Percentiles rank a stretch among this genome's conserved stretches.
Evolutionary conservation across 202 grass and related monocot species (phyloP).

Genomic region (Musa balbisiana): DNA sequence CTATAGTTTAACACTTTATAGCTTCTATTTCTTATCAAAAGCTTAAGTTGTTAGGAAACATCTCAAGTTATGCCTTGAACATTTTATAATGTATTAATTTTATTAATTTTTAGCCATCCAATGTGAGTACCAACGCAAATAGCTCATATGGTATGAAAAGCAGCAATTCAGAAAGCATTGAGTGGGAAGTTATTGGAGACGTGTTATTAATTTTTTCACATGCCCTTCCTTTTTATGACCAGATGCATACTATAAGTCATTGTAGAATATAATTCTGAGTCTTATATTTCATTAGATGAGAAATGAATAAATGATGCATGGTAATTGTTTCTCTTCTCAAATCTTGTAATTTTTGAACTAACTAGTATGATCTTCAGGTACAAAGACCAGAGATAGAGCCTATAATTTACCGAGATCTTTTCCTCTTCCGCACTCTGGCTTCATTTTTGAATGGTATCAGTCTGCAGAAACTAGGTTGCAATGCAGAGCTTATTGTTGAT

Average conservation of each 20-base stretch:
- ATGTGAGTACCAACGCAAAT: neutral
- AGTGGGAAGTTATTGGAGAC: neutral
- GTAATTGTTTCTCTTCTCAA: neutral
- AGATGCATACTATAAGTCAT: neutral
- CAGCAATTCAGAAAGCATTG: neutral
- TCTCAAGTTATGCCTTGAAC: too few species aligned
- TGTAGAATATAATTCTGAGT: neutral
- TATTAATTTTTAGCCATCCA: too few species aligned
- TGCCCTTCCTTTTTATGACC: neutral
- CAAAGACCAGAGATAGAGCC: constrained; percentile 94
- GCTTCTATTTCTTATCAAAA: too few species aligned
- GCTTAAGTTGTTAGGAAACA: too few species aligned
- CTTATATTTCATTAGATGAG: neutral
- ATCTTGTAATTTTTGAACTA: neutral
- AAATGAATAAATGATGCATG: neutral
- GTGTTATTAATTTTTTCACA: neutral
- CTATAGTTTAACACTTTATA: too few species aligned
- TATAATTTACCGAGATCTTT: constrained; percentile 96
- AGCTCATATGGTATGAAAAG: neutral
- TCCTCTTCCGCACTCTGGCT: constrained; percentile 81
- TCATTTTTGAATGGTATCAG: constrained; percentile 97
- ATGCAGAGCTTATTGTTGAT: constrained; percentile 99
- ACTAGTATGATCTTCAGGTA: constrained; percentile 37
- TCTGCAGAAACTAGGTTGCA: constrained; percentile 95
- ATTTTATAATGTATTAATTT: too few species aligned